A percentile compares a stretch with the other conserved stretches of the same genome.
Evolutionary conservation across 371 early-diverging fungal genomes (phyloP).

Genomic region (Dinochytrium kinnereticum): DNA sequence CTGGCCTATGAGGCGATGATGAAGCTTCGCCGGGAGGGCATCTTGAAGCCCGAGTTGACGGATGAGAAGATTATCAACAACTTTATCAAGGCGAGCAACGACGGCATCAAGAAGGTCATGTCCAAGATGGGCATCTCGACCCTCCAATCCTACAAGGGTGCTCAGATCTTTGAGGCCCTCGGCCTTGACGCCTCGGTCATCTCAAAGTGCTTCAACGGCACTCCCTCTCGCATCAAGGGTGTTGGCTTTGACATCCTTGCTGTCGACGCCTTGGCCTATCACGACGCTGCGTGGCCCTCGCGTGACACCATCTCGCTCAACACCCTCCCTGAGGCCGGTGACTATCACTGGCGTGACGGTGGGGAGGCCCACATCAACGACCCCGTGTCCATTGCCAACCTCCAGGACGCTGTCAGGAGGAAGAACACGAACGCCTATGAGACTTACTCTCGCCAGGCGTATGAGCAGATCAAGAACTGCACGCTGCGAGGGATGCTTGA

Average conservation of each 20-base stretch:
- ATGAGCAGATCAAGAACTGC: slow-evolving; percentile 85
- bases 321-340: slow-evolving; percentile 87
- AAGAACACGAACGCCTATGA: slow-evolving; percentile 88
- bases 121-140: slow-evolving; percentile 99
- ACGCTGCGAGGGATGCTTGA: slow-evolving; percentile 95
- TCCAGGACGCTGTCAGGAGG: slow-evolving; percentile 95
- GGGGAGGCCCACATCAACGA: slow-evolving; percentile 92
- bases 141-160: slow-evolving; percentile 96
- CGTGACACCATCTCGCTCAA: slow-evolving; percentile 66
- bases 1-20: slow-evolving; percentile 85
- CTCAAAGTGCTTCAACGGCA: slow-evolving; percentile 89
- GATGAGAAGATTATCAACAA: slow-evolving; percentile 69
- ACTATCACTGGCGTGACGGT: slow-evolving; percentile 95
- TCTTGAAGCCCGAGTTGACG: slow-evolving; percentile 60
- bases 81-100: slow-evolving; percentile 84
- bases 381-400: slow-evolving; percentile 81
- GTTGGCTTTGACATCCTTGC: slow-evolving; percentile 84
- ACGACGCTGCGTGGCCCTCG: slow-evolving; percentile 84
- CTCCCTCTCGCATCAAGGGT: slow-evolving; percentile 94
- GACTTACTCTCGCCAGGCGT: slow-evolving; percentile 77
- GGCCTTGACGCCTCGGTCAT: slow-evolving; percentile 90
- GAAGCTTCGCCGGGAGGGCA: slow-evolving; percentile 82
- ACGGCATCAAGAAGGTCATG: slow-evolving; percentile 97
- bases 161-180: slow-evolving; percentile 97
- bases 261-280: slow-evolving; percentile 84